phyloP scores from a whole-genome alignment of 169 alveolate genomes.

The Plasmodium fragile region DNA sequence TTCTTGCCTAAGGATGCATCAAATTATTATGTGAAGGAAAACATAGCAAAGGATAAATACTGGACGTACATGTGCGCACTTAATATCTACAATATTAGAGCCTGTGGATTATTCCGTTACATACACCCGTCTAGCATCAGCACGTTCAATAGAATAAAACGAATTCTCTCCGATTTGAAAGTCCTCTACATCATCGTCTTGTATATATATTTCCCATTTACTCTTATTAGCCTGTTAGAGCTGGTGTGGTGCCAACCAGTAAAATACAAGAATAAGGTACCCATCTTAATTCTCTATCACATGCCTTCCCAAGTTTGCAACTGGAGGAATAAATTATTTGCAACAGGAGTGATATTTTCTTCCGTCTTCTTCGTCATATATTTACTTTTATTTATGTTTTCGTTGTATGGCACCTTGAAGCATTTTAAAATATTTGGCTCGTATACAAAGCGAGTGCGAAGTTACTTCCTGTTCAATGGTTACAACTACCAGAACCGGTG shows the following conservation, averaged over 20 bases:
- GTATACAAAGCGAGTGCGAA: constrained; percentile 30
- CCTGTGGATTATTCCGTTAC: constrained; percentile 69
- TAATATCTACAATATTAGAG: constrained; percentile 60
- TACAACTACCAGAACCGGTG: constrained; percentile 73
- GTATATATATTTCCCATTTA: constrained; percentile 81
- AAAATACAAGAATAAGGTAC: constrained; percentile 76
- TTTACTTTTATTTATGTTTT: constrained; percentile 24
- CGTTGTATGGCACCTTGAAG: constrained; percentile 10
- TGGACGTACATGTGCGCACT: constrained; percentile 69
- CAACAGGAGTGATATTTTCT: constrained; percentile 47
- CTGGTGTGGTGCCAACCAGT: constrained; percentile 84
- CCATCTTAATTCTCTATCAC: constrained; percentile 78
- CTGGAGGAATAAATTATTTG: constrained; percentile 72
- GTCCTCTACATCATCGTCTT: constrained; percentile 55
- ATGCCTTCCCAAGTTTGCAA: constrained; percentile 82
- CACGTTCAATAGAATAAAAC: constrained; percentile 7
- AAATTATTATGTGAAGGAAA: constrained; percentile 18
- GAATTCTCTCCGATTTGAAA: constrained; percentile 40
- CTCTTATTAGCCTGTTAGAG: constrained; percentile 79
- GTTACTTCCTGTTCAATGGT: constrained; percentile 66
- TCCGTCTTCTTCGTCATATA: constrained; percentile 13
- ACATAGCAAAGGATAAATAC: constrained; percentile 56
- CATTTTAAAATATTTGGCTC: constrained; percentile 33
- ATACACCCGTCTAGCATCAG: constrained; percentile 56
- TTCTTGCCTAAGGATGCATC: background rate